phyloP scores from a whole-genome alignment of 2,329 filamentous ascomycete species.

The Aspergillus pseudonomiae region DNA sequence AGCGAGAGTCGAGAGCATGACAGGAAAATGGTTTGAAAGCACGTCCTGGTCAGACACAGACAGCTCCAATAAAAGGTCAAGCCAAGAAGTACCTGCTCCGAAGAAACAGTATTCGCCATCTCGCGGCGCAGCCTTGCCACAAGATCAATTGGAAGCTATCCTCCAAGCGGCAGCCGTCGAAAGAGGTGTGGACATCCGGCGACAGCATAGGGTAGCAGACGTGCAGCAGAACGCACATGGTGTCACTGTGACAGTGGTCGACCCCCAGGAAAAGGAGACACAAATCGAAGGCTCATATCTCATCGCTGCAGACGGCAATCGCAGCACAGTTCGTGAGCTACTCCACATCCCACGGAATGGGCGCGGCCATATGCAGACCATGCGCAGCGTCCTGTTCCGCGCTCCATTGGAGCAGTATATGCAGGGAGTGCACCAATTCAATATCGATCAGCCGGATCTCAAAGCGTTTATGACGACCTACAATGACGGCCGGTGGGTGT shows the following conservation, averaged over 20 bases:
- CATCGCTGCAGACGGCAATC: conserved; percentile 43
- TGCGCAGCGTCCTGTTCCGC: conserved; percentile 29
- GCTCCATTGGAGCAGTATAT: conserved; percentile 21
- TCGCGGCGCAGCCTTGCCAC: conserved; percentile 37
- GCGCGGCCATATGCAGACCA: conserved; percentile 24
- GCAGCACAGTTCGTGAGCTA: conserved; percentile 23
- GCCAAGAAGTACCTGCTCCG: conserved; percentile 10
- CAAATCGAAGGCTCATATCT: conserved; percentile 39
- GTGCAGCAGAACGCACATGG: conserved; percentile 28
- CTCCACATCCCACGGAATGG: conserved; percentile 24
- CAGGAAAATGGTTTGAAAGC: conserved; percentile 23
- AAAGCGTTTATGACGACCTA: conserved; percentile 29
- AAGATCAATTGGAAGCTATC: conserved; percentile 47
- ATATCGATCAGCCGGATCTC: conserved; percentile 22
- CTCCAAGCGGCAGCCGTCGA: conserved; percentile 36
- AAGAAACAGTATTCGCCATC: conserved; percentile 26
- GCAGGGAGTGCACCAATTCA: conserved; percentile 25
- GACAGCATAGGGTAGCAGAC: conserved; percentile 32
- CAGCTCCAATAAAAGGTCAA: not conserved
- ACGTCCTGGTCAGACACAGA: conserved; percentile 22
- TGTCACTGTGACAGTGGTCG: conserved; percentile 29
- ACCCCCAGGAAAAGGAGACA: conserved; percentile 11
- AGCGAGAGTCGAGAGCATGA: conserved; percentile 25
- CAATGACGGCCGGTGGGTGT: conserved; percentile 27
- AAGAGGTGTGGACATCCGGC: conserved; percentile 39